Evolutionary conservation across 2,329 filamentous ascomycete genomes (phyloP), one percentile per base, ranked within the genome.

Genomic region (Biscogniauxia mediterranea): DNA sequence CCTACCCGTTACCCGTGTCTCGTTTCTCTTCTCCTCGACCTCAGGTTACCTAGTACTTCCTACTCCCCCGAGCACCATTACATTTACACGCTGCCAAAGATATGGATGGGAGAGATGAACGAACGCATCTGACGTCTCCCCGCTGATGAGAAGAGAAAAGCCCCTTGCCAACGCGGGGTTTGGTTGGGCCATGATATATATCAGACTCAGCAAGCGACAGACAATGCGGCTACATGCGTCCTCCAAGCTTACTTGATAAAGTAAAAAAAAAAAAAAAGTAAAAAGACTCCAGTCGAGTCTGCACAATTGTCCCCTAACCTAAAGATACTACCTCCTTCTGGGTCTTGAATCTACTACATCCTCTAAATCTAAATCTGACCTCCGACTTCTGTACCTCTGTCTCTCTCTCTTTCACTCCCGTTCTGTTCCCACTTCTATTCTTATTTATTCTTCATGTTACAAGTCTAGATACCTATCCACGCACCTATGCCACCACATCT

Each of bases 1-100:
- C 23, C 5, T 23, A 23, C 62, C 60, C 54, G 64, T 58, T 57
- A 63, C 62, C 64, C 64, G 64, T 63, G 52, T 61, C 56, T 54
- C 28, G 52, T 11, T 46, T 17, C 38, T 46, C 11, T 46, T 46
- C 32, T 23, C 23, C 23, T 23, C 28, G 2, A 32, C 28, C 28
- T 13, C n/a, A 32, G 7, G 3, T 5, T 32, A 32, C 28, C 28
- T 8, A 32, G 26, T 28, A 4, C 26, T 8, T 5, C 11, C 28
- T 32, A 9, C 28, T 9, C 7, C 3, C 28, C 28, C 28, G 2
- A 32, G 11, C 28, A 32, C 7, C 7, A 32, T 32, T 32, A 32
- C 28, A 9, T 9, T 32, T 32, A 32, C 28, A 32, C 28, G 11
- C 28, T 32, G 3, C 11, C 28, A 1, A 32, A 32, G 54, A 32